These are phyloP conservation scores for Trifolium subterraneum DNA, from an alignment of 306 rosid species.

Conservation along the genomic window DNA sequence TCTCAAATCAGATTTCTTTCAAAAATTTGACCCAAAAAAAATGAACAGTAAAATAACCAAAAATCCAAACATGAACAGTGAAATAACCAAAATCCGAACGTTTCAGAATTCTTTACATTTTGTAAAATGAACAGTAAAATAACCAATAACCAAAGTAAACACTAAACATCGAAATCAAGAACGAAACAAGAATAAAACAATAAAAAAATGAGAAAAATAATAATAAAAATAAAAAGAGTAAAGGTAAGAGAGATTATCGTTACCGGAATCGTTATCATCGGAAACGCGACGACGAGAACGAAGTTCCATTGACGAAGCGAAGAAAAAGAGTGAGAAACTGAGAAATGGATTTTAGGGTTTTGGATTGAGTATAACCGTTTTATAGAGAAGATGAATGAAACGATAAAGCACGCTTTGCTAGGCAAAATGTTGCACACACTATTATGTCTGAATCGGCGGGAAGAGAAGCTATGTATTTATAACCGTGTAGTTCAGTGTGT, in stretches of 20 bases:
- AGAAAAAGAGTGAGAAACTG: not conserved
- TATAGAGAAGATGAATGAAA: not conserved
- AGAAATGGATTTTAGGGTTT: constrained; percentile 39
- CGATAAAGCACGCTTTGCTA: not conserved
- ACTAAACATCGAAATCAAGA: not conserved
- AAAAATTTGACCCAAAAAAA: not conserved
- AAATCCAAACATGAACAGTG: not conserved
- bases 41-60: not conserved
- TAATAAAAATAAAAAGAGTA: not conserved
- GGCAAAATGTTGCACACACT: not conserved
- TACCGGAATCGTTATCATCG: constrained; percentile 43
- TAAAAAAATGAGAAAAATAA: not conserved
- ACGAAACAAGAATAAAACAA: not conserved
- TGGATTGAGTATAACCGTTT: constrained; percentile 6
- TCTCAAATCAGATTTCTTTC: constrained; percentile 4
- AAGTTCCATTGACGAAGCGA: constrained; percentile 55
- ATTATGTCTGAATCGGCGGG: constrained; percentile 51
- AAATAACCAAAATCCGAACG: not conserved
- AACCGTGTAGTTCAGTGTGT: not conserved
- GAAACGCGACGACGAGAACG: constrained; percentile 53
- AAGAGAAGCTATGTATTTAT: constrained; percentile 18
- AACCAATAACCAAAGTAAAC: constrained; percentile 20
- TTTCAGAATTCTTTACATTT: not conserved
- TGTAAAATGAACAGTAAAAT: too few species aligned
- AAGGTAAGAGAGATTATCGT: not conserved